Evolutionary conservation across 495 filamentous ascomycete genomes (phyloP), one percentile per base, ranked within the genome.

Genomic region (Xylaria nigripes): DNA sequence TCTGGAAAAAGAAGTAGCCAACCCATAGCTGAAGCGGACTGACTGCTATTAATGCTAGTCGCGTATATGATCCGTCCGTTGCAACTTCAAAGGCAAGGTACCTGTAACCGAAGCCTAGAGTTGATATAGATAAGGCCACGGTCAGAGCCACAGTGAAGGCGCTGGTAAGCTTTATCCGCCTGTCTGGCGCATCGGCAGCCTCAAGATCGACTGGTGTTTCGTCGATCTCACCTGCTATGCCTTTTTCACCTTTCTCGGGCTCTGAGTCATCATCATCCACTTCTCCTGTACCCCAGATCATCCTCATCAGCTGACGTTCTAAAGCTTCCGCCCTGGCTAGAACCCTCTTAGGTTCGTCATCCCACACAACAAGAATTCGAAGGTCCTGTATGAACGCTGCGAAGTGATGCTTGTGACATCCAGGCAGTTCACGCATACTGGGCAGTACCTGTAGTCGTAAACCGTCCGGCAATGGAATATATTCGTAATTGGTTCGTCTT

Each of bases 281-380:
- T 6, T 70, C 59, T 3, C 67, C 76, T 1, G 63, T 59, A 18
- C 70, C 69, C 74, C 80, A 82, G 29, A 83, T 80, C 58, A 79
- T 72, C 46, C 68, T 65, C 64, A 86, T 77, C 41, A 85, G 57
- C 24, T 76, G 68, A 44, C 61, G 55, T 63, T 83, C 76, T 19
- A 85, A 67, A 27, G 62, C 62, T 9, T 69, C 65, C 1, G 72
- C 79, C 24, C 82, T 72, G 2, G 67, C 62, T 15, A 84, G 57
- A 10, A 83, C 60, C 34, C 77, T 70, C 56, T 74, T 72, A 0
- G 82, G 81, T 24, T 82, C 76, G 52, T 86, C 83, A 43, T 82
- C 83, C 83, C 83, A 86, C n/a, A 85, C 80, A 13, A 85, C 70
- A 16, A 86, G 61, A 4, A 83, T 67, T 24, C 70, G 67, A n/a